Base-by-base conservation (phyloP, 1,139 yeast species). In the Saccharomycopsis hybrid region DNA sequence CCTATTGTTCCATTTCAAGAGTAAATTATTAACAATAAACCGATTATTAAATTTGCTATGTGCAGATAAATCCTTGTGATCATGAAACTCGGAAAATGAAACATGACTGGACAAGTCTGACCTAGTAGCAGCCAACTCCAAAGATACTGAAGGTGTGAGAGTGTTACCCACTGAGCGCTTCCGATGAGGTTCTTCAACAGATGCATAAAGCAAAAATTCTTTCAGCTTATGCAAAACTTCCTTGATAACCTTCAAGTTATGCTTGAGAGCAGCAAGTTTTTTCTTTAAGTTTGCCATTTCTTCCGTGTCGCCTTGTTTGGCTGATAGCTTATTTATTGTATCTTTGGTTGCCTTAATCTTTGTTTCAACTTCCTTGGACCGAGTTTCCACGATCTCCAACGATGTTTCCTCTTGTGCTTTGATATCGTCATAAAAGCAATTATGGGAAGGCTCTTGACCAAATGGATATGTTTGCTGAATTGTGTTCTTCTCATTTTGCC, bases 1-100 rank as follows among this genome's bases (percentile, higher is more conserved):
- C 8, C 69, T 62, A 55, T 83, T 82, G 60, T 83, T 80, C 85
- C 95, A 84, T 57, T 78, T 81, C 60, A 87, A 63, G 57, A 79
- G 81, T 47, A 87, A 70, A 58, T 84, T 82, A 61, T 89, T 95
- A 37, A 88, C 69, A 56, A 86, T 80, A 60, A 86, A 88, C 52
- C 95, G 69, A 60, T 89, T 89, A 57, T 81, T 83, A 66, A 81
- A 25, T 64, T 62, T 48, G 49, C 66, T 31, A 60, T 56, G 48
- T 58, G 62, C 47, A 8, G 43, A 13, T 5, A 41, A 30, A 3
- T 49, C 41, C 54, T 38, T 29, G 39, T 44, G 38, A 36, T 42
- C 41, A 28, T 24, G 31, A 32, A 40, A 36, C 31, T 43, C 43
- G 8, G 40, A 47, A 46, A 35, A 51, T 38, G 42, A 51, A 41